Percentiles rank a stretch among this genome's conserved stretches.
Conservation (phyloP, 768 basidiomycete genomes). For the Wakefieldia striispora region DNA sequence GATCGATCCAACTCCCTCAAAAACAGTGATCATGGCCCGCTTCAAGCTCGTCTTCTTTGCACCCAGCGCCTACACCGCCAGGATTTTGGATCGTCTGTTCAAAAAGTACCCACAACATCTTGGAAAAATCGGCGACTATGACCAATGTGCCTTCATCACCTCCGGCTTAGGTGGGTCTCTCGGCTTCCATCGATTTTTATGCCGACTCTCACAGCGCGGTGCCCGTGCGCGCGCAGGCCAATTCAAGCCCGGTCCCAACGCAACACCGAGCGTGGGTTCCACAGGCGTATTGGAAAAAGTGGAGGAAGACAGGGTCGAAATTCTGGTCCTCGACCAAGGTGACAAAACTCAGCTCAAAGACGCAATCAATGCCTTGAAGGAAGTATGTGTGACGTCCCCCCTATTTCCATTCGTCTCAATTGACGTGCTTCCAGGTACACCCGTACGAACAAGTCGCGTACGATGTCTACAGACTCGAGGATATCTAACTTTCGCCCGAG, state of each 20-base stretch:
- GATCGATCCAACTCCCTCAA: slow-evolving; percentile 11
- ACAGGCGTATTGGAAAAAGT: slow-evolving; percentile 44
- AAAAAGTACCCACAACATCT: too few species aligned
- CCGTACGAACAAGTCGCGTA: slow-evolving; percentile 60
- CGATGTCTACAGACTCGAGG: slow-evolving; percentile 51
- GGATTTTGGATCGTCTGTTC: background rate
- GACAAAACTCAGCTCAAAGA: slow-evolving; percentile 35
- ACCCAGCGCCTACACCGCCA: slow-evolving; percentile 40
- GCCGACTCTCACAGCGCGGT: too few species aligned
- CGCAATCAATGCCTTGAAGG: slow-evolving; percentile 45
- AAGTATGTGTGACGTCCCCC: slow-evolving; percentile 32
- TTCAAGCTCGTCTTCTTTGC: slow-evolving; percentile 58
- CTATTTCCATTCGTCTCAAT: background rate
- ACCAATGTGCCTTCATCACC: slow-evolving; percentile 36
- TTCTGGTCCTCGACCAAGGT: slow-evolving; percentile 43
- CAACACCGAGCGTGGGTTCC: slow-evolving; percentile 46
- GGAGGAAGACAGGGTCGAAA: slow-evolving; percentile 54
- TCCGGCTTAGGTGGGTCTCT: slow-evolving; percentile 48
- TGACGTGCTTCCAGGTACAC: slow-evolving; percentile 38
- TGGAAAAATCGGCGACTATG: too few species aligned
- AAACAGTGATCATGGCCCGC: slow-evolving; percentile 15
- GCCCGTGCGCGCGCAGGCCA: too few species aligned
- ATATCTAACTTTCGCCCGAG: slow-evolving; percentile 31
- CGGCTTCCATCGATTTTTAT: too few species aligned
- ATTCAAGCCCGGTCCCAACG: slow-evolving; percentile 31